Base-by-base conservation (phyloP, 352 stramenopile species). In the Hyaloperonospora brassicae region DNA sequence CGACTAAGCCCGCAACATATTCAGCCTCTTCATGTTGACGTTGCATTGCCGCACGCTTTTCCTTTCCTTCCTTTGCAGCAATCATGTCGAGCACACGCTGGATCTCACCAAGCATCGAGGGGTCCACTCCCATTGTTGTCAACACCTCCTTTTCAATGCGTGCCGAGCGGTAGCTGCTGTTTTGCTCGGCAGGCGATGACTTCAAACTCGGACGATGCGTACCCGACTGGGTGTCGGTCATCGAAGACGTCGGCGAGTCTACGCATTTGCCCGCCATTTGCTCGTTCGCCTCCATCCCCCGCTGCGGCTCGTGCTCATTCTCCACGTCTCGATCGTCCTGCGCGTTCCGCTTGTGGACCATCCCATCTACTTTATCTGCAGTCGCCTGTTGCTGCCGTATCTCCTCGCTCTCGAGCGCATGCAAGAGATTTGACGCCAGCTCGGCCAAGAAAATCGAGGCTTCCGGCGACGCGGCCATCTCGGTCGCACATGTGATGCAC, bases 81-180 rank as follows among this genome's bases (percentile, higher is more conserved):
- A 84, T 64, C 11, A 61, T 59, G 40, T 89, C 76, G 24, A 89
- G 59, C 21, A 86, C 68, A 44, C 73, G 72, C 50, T 89, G 78
- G 36, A 89, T 79, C 47, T 89, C 78, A 23, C 63, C 70, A n/a
- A 89, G 68, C 78, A 89, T 83, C 25, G 72, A 73, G 38, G 76
- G 70, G 35, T 81, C 73, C 23, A 89, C 76, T 12, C 76, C 78
- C 73, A 89, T 84, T 45, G 78, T 80, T 5, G 86, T 60, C 52
- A 89, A 57, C 44, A 89, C 78, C 49, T 85, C 73, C 51, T 84
- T 86, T 54, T 89, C 78, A 24, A 89, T 89, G 13, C 76, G 75
- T 9, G 73, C 78, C 10, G 78, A 89, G 10, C 76, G 75, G 7
- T 66, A 67, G 51, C 53, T 62, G 54, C 41, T 69, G 31, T 56